Base-by-base conservation (phyloP, 257 asterid genomes). In the Ligustrum vulgare region DNA sequence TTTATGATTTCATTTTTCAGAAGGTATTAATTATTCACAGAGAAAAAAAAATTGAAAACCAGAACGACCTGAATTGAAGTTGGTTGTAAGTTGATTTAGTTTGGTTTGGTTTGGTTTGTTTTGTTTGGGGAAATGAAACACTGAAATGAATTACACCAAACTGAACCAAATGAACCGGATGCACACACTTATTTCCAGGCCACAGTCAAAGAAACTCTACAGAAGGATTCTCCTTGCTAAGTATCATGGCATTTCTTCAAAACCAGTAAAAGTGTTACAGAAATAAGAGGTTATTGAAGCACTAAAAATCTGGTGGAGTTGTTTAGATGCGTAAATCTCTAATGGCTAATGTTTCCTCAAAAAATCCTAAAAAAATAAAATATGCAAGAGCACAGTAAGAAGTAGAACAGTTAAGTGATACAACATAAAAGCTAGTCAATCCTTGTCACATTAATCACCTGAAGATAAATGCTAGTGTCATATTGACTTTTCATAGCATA, bases 381-480 rank as follows among this genome's bases (percentile, higher is more conserved):
- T 25, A 56, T 25, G 22, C 66, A 69, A 72, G 73, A 23, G 62
- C 25, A 33, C 18, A 37, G 54, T 73, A 70, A 71, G 67, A 70
- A 65, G 35, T 31, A 77, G 43, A 71, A 16, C 31, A 15, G 54
- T 28, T 16, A 49, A 49, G 49, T 69, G 76, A 28, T 51, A 76
- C 62, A 65, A 45, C 68, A 69, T 34, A 70, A 31, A 64, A 72
- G 39, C 75, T 39, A 51, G 69, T 54, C 39, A 39, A 68, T 60
- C 66, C 31, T 69, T 28, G 58, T 37, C 18, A 4, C 39, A 65
- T 54, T 41, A 64, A 76, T 81, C 83, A 90, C 98, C 98, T 94
- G 98, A 85, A 88, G 98, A 85, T 95, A 95, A 78, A 95, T 95
- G 89, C 98, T 95, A 22, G 99, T 95, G 79, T 95, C 99, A 43